Conservation (phyloP, 2,329 filamentous ascomycete species). For the Monascus ruber region DNA sequence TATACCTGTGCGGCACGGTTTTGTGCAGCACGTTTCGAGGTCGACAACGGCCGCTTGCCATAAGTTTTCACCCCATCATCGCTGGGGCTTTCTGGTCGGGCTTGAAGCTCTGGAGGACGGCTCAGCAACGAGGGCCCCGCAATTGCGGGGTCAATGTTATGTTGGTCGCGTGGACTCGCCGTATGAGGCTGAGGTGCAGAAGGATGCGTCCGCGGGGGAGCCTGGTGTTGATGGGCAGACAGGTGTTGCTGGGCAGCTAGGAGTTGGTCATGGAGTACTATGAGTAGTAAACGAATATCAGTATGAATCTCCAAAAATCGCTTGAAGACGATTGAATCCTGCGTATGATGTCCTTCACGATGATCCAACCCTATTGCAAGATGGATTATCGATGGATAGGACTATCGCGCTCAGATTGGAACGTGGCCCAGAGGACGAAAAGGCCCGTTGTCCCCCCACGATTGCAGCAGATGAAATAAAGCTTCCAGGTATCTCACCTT, state of each 20-base stretch:
- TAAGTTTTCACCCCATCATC: constrained; percentile 56
- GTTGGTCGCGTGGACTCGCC: constrained; percentile 36
- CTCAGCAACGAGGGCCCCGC: constrained; percentile 41
- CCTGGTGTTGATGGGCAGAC: constrained; percentile 34
- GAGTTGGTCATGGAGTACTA: constrained; percentile 54
- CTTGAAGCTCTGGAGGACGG: constrained; percentile 18
- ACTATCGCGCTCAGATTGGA: neutral
- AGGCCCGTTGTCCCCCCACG: neutral
- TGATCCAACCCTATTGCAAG: no score
- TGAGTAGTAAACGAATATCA: constrained; percentile 2
- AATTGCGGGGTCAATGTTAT: constrained; percentile 50
- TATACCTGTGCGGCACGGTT: constrained; percentile 90
- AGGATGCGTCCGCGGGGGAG: constrained; percentile 31
- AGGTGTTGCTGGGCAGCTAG: constrained; percentile 38
- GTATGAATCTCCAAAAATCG: no score
- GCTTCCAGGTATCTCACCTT: constrained; percentile 29
- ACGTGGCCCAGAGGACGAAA: neutral
- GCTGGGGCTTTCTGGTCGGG: constrained; percentile 15
- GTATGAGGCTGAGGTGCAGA: constrained; percentile 28
- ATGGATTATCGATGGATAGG: no score
- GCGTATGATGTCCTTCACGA: no score
- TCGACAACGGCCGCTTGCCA: constrained; percentile 77
- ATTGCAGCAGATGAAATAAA: neutral
- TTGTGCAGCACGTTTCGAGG: constrained; percentile 91
- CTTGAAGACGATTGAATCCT: no score